A percentile compares a stretch with the other conserved stretches of the same genome.
Evolutionary conservation across 495 filamentous ascomycete species (phyloP).

Genomic region (Podospora sp.): DNA sequence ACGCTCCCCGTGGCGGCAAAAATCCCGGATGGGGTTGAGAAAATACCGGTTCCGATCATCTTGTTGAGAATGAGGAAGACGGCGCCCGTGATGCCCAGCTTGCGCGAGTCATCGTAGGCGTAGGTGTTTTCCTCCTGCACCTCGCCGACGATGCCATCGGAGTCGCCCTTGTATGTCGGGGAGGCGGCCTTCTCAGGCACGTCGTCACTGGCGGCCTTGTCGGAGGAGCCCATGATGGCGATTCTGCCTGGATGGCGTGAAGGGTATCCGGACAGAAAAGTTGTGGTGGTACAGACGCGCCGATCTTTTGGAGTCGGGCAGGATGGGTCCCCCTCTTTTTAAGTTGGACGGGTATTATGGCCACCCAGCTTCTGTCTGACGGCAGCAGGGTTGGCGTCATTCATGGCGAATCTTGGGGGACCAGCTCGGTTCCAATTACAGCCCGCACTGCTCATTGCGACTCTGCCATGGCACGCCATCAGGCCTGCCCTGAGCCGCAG

Average conservation of each 20-base stretch:
- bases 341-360: neutral
- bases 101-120: slow-evolving; percentile 50
- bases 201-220: slow-evolving; percentile 23
- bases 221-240: slow-evolving; percentile 23
- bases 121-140: slow-evolving; percentile 43
- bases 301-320: neutral
- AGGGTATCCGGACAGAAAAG: neutral
- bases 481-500: neutral
- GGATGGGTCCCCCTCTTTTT: neutral
- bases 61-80: slow-evolving; percentile 59
- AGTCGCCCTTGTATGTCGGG: slow-evolving; percentile 9
- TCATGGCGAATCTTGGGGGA: slow-evolving; percentile 4
- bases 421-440: slow-evolving; percentile 6
- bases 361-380: neutral
- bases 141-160: slow-evolving; percentile 25
- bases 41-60: slow-evolving; percentile 61
- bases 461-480: neutral
- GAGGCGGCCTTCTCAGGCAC: slow-evolving; percentile 13
- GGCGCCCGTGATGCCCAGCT: slow-evolving; percentile 54
- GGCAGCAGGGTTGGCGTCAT: slow-evolving; percentile 4
- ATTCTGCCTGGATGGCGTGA: slow-evolving; percentile 12
- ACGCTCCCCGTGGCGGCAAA: slow-evolving; percentile 48
- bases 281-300: neutral
- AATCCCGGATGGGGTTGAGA: slow-evolving; percentile 55
- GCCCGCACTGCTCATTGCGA: neutral